Evolutionary conservation across 2,329 filamentous ascomycete genomes (phyloP), one percentile per base, ranked within the genome.

Genomic region (Exophiala phaeomuriformis): DNA sequence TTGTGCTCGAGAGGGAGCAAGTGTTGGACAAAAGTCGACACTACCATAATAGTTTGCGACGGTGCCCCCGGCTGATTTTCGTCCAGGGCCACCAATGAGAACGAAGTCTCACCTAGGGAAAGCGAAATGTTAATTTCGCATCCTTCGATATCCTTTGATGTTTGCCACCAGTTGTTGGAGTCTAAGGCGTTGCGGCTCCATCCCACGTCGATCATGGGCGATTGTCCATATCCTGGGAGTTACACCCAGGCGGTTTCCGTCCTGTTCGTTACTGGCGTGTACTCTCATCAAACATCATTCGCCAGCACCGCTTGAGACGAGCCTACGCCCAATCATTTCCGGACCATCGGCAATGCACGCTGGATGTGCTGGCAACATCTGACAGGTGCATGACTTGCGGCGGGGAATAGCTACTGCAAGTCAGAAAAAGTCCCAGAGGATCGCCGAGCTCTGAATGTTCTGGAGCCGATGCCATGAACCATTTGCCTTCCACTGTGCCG

Each of bases 301-400:
- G 39, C 39, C 12, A 27, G 28, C n/a, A 41, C 12, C 7, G 39
- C 12, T 41, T n/a, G 43, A 39, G 27, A 36, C 35, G 12, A 19
- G 36, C 28, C n/a, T 44, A 41, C 55, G 44, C 57, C 19, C 57
- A 57, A 57, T 59, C 54, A 57, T 43, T 28, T 45, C 49, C 19
- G 12, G 44, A 7, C 29, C 41, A 40, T 54, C 54, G 49, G 57
- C 43, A 52, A 53, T 36, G 44, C 42, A 51, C 37, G 51, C 57
- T 53, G 54, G 39, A 55, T 59, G 57, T 53, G 57, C 37, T 59
- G 57, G 57, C 57, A 55, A 35, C 47, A 52, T 52, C 53, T 59
- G 57, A 59, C 57, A 57, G 54, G 41, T 42, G 54, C 37, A 33
- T 47, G 40, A 44, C 35, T 30, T 49, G 40, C 39, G 36, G 53